phyloP scores from a whole-genome alignment of 169 alveolate genomes.

The Plasmodium blacklocki region DNA sequence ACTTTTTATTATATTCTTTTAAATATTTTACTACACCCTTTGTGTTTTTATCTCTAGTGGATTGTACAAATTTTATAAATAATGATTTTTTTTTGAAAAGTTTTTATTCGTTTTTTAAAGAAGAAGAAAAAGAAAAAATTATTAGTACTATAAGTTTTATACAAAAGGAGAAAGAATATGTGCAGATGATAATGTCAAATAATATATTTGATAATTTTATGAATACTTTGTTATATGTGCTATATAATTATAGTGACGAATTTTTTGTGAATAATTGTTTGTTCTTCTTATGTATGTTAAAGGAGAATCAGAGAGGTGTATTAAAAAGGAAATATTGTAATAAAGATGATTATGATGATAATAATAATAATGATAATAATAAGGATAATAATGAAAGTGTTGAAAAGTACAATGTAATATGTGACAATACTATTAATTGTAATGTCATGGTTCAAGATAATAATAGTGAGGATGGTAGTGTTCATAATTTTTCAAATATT shows the following conservation, averaged over 20 bases:
- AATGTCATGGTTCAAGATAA: not conserved
- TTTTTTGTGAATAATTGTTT: conserved; percentile 37
- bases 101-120: conserved; percentile 36
- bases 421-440: not conserved
- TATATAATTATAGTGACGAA: conserved; percentile 14
- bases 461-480: not conserved
- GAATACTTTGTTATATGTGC: conserved; percentile 14
- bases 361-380: not conserved
- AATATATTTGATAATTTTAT: conserved; percentile 23
- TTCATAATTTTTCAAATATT: not conserved
- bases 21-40: conserved; percentile 40
- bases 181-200: conserved; percentile 35
- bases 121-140: conserved; percentile 9
- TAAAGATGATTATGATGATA: not conserved
- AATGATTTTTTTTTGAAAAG: conserved; percentile 26
- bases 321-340: not conserved
- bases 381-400: not conserved
- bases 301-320: not conserved
- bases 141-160: conserved; percentile 21
- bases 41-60: conserved; percentile 25
- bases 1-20: conserved; percentile 10
- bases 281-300: conserved; percentile 16
- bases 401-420: too few species aligned
- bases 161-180: conserved; percentile 19
- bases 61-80: conserved; percentile 44